A percentile compares a stretch with the other conserved stretches of the same genome.
phyloP scores from a whole-genome alignment of 768 basidiomycete genomes.

The Mycena venus region DNA sequence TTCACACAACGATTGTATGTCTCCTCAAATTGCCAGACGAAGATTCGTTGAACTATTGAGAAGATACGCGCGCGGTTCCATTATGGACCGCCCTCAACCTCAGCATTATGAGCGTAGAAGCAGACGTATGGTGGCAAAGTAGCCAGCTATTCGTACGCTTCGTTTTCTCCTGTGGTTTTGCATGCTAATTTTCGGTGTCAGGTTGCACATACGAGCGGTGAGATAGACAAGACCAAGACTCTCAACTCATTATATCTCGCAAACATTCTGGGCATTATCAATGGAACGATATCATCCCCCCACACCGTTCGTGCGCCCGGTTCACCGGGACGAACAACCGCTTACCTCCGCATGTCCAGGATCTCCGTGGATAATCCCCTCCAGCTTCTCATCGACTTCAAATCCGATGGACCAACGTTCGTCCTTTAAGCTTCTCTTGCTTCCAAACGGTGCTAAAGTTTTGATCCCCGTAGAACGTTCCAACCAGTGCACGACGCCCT shows the following conservation, averaged over 20 bases:
- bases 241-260: constrained; percentile 52
- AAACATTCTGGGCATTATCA: constrained; percentile 48
- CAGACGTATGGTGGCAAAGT: constrained; percentile 53
- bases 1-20: constrained; percentile 57
- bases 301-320: constrained; percentile 33
- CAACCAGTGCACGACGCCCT: constrained; percentile 50
- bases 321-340: neutral
- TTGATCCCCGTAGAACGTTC: constrained; percentile 34
- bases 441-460: neutral
- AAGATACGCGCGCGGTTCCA: constrained; percentile 55
- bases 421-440: neutral
- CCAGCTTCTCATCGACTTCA: constrained; percentile 56
- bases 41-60: neutral
- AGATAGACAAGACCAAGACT: constrained; percentile 48
- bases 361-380: constrained; percentile 44
- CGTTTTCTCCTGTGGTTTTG: neutral
- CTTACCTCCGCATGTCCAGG: neutral
- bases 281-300: constrained; percentile 35
- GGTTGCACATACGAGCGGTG: constrained; percentile 52
- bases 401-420: constrained; percentile 48
- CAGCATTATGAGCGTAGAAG: constrained; percentile 56
- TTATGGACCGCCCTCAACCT: constrained; percentile 53
- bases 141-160: constrained; percentile 50
- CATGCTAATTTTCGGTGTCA: constrained; percentile 13
- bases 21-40: neutral